Conservation (phyloP, 1,284 basidiomycete species). For the Leccinum subrobustum region DNA sequence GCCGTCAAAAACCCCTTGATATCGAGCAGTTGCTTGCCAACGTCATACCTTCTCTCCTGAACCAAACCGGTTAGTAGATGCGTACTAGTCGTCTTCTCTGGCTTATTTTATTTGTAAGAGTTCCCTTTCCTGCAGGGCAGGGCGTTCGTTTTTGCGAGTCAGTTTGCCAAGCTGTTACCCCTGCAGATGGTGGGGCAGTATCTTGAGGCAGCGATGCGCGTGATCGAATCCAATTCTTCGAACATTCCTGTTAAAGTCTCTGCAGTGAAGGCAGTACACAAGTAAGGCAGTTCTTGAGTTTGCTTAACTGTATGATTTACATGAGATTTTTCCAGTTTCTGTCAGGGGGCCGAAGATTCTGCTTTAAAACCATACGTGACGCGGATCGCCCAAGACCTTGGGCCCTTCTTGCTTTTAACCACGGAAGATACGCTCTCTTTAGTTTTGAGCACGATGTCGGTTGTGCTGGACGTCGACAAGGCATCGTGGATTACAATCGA, state of each 20-base stretch:
- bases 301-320: conserved; percentile 7
- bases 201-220: conserved; percentile 81
- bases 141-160: conserved; percentile 92
- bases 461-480: conserved; percentile 74
- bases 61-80: conserved; percentile 51
- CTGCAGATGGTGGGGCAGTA: conserved; percentile 76
- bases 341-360: conserved; percentile 54
- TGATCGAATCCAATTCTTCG: conserved; percentile 72
- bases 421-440: conserved; percentile 90
- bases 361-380: conserved; percentile 65
- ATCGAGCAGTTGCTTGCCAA: conserved; percentile 74
- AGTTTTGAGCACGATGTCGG: conserved; percentile 82
- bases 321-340: conserved; percentile 51
- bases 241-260: conserved; percentile 89
- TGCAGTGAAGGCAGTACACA: conserved; percentile 88
- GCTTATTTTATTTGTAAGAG: conserved; percentile 43
- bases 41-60: conserved; percentile 78
- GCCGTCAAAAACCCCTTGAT: conserved; percentile 67
- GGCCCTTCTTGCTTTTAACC: conserved; percentile 79
- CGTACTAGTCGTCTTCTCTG: neutral
- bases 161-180: conserved; percentile 79
- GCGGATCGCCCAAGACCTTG: conserved; percentile 79
- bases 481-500: conserved; percentile 67
- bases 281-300: conserved; percentile 49
- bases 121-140: conserved; percentile 91